Evolutionary conservation across 2,329 filamentous ascomycete genomes (phyloP).

Genomic region (Hypoxylon sp.): DNA sequence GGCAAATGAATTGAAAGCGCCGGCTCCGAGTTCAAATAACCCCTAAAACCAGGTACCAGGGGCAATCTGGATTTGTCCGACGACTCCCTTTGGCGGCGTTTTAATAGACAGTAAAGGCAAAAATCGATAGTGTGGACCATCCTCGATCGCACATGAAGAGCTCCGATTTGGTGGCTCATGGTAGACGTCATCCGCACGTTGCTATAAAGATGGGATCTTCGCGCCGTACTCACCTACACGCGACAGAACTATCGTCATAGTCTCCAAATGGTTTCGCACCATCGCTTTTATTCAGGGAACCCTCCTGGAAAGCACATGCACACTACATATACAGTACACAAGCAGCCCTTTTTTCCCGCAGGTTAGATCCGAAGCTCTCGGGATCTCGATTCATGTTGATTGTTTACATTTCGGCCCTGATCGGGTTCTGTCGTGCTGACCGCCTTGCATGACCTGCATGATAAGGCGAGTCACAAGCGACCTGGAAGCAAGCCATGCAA

Average conservation of each 20-base stretch:
- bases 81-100: slow-evolving; percentile 36
- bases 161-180: slow-evolving; percentile 44
- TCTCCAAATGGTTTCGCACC: slow-evolving; percentile 35
- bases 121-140: slow-evolving; percentile 43
- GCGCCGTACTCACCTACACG: slow-evolving; percentile 24
- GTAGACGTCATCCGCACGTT: slow-evolving; percentile 49
- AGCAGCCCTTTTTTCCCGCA: slow-evolving; percentile 15
- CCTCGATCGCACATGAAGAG: slow-evolving; percentile 44
- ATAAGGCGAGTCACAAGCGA: slow-evolving; percentile 35
- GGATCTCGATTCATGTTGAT: slow-evolving; percentile 44
- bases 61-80: slow-evolving; percentile 24
- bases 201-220: slow-evolving; percentile 38
- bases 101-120: slow-evolving; percentile 32
- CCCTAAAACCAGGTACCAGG: slow-evolving; percentile 23
- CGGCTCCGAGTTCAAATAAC: slow-evolving; percentile 1
- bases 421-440: slow-evolving; percentile 38
- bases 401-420: slow-evolving; percentile 42
- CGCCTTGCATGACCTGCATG: slow-evolving; percentile 45
- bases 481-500: slow-evolving; percentile 28
- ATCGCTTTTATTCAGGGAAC: slow-evolving; percentile 20
- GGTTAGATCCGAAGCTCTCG: slow-evolving; percentile 23
- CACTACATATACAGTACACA: slow-evolving; percentile 8
- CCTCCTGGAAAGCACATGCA: slow-evolving; percentile 24
- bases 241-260: slow-evolving; percentile 40
- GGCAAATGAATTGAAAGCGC: slow-evolving; percentile 31